Evolutionary conservation across 108 stramenopile genomes (phyloP).

Genomic region (Hondaea fermentalgiana): DNA sequence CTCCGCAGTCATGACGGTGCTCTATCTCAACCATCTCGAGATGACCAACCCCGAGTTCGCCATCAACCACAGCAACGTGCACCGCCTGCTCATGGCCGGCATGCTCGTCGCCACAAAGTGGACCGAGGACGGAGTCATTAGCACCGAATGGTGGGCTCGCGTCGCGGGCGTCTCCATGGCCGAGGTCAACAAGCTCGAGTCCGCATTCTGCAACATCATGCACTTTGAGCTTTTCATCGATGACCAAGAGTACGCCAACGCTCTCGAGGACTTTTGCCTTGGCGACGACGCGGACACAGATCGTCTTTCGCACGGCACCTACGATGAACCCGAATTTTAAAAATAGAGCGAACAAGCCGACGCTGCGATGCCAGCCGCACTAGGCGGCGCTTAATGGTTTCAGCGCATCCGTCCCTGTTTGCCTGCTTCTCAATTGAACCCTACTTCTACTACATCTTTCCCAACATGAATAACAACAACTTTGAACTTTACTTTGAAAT

Average conservation of each 20-base stretch:
- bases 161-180: background rate
- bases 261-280: background rate
- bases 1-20: background rate
- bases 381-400: no score
- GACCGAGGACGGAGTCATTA: background rate
- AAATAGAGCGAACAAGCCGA: no score
- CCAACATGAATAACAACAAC: no score
- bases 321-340: no score
- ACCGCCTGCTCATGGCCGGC: background rate
- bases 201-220: background rate
- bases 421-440: no score
- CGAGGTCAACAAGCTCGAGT: conserved; percentile 15
- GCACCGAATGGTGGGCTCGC: background rate
- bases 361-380: no score
- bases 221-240: conserved; percentile 4
- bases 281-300: no score
- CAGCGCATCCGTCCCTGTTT: no score
- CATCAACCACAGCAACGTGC: background rate
- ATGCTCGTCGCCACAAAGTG: background rate
- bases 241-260: background rate
- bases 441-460: no score
- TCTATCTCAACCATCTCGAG: background rate
- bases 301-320: no score
- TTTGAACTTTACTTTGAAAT: no score
- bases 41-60: background rate